phyloP scores from a whole-genome alignment of 352 stramenopile species.

The Phytophthora podocarpi region DNA sequence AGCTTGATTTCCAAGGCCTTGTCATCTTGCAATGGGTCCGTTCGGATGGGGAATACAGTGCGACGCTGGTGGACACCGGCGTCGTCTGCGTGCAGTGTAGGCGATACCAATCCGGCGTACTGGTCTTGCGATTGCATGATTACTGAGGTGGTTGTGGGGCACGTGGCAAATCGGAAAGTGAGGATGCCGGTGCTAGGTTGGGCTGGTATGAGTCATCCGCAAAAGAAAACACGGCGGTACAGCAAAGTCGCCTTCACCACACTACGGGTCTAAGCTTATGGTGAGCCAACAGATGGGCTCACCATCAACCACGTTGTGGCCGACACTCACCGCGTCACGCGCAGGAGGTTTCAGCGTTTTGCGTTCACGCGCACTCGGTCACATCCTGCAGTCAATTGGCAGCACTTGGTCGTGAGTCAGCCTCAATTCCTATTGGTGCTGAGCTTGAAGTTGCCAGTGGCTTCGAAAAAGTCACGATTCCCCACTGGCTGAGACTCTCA shows the following conservation, averaged over 20 bases:
- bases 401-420: constrained; percentile 21
- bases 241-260: no score
- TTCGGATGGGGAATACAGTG: constrained; percentile 41
- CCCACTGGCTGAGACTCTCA: no score
- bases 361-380: constrained; percentile 7
- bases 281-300: no score
- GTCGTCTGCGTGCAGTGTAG: constrained; percentile 34
- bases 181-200: constrained; percentile 4
- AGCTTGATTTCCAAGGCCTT: constrained; percentile 41
- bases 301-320: no score
- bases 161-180: constrained; percentile 32
- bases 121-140: constrained; percentile 18
- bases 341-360: no score
- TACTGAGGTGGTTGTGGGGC: not conserved
- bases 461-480: no score
- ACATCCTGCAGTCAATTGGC: no score
- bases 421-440: constrained; percentile 8
- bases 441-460: constrained; percentile 9
- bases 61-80: constrained; percentile 50
- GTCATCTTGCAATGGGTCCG: constrained; percentile 42
- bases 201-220: constrained; percentile 11
- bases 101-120: constrained; percentile 22
- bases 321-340: constrained; percentile 23
- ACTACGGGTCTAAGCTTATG: no score
- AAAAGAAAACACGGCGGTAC: constrained; percentile 1